Evolutionary conservation across 2,329 filamentous ascomycete species (phyloP).

Genomic region (Aquanectria penicillioides): DNA sequence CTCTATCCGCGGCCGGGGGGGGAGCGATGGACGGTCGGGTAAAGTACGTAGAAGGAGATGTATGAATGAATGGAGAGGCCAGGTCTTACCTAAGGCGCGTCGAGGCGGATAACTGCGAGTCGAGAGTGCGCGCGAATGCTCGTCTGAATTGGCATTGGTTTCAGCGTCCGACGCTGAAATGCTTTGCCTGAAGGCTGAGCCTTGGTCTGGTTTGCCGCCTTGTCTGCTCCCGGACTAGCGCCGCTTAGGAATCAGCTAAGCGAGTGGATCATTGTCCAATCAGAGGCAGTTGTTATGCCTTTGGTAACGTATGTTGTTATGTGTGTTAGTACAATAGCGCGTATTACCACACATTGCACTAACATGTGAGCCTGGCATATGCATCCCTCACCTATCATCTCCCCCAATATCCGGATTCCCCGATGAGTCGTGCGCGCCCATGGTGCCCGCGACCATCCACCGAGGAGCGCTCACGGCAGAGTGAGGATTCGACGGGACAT

Average conservation of each 20-base stretch:
- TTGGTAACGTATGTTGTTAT: background rate
- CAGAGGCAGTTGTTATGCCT: slow-evolving; percentile 20
- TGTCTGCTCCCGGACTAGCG: slow-evolving; percentile 45
- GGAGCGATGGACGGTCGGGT: slow-evolving; percentile 16
- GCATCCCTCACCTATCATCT: slow-evolving; percentile 9
- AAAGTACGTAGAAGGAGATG: slow-evolving; percentile 33
- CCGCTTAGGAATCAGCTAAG: slow-evolving; percentile 31
- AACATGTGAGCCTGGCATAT: background rate
- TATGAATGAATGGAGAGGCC: slow-evolving; percentile 36
- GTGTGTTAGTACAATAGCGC: background rate
- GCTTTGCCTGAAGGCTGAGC: slow-evolving; percentile 38
- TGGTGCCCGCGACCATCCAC: too few relatives aligned
- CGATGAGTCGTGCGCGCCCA: too few relatives aligned
- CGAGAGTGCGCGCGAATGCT: slow-evolving; percentile 35
- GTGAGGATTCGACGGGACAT: too few relatives aligned
- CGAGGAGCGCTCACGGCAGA: too few relatives aligned
- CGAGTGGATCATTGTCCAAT: slow-evolving; percentile 37
- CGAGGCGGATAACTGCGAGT: slow-evolving; percentile 42
- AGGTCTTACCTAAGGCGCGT: slow-evolving; percentile 48
- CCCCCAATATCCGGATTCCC: background rate
- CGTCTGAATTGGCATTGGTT: slow-evolving; percentile 46
- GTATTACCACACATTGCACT: background rate
- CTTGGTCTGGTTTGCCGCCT: slow-evolving; percentile 34
- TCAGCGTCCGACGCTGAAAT: slow-evolving; percentile 43
- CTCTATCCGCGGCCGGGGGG: slow-evolving; percentile 28